Conservation (phyloP, 768 basidiomycete species). For the Dentipellis fragilis region DNA sequence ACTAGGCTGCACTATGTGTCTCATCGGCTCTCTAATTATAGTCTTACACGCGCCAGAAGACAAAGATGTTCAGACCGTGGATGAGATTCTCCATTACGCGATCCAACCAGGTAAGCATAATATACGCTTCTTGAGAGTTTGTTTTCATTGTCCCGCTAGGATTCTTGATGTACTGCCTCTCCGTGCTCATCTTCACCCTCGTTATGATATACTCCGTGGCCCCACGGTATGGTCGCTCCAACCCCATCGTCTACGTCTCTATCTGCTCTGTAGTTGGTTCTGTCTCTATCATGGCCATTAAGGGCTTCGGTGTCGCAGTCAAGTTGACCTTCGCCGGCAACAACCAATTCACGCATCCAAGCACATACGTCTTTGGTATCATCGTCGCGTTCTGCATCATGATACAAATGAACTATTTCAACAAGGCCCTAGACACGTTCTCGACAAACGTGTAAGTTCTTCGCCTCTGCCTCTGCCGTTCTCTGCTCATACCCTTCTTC, state of each 20-base stretch:
- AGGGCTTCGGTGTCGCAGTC: slow-evolving; percentile 94
- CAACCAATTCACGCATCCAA: slow-evolving; percentile 90
- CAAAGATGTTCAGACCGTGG: slow-evolving; percentile 85
- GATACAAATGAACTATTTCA: slow-evolving; percentile 94
- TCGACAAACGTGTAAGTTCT: slow-evolving; percentile 88
- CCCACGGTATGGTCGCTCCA: slow-evolving; percentile 79
- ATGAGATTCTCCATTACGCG: slow-evolving; percentile 88
- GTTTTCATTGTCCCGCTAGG: slow-evolving; percentile 32
- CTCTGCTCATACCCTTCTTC: background rate
- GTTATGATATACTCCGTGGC: slow-evolving; percentile 83
- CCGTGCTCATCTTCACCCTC: slow-evolving; percentile 69
- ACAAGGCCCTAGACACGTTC: slow-evolving; percentile 94
- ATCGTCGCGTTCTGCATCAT: slow-evolving; percentile 78
- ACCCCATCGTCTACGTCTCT: slow-evolving; percentile 87
- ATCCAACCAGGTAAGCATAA: slow-evolving; percentile 69
- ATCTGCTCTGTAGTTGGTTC: slow-evolving; percentile 96
- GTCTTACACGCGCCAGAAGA: slow-evolving; percentile 96
- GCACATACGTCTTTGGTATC: slow-evolving; percentile 92
- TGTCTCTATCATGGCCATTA: slow-evolving; percentile 98
- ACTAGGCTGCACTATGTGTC: slow-evolving; percentile 73
- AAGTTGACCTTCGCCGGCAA: slow-evolving; percentile 89
- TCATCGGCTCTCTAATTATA: slow-evolving; percentile 87
- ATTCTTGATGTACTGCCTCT: slow-evolving; percentile 85
- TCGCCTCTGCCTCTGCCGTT: background rate
- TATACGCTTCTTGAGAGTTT: background rate